Evolutionary conservation across 1,284 basidiomycete species (phyloP), one percentile per base, ranked within the genome.

Genomic region (Grifola frondosa): DNA sequence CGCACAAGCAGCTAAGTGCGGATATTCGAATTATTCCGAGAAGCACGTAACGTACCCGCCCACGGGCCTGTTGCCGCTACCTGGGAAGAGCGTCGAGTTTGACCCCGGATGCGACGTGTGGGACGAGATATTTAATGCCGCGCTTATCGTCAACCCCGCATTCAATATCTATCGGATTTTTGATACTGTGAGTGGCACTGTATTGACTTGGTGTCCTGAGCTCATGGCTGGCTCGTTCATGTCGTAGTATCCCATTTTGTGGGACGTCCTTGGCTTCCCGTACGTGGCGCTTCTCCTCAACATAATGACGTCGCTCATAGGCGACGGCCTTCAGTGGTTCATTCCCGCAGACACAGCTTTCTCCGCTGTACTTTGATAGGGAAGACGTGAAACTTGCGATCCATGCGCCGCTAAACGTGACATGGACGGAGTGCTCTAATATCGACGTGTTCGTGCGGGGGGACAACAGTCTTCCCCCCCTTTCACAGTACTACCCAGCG

Each of bases 241-340:
- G 56, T 61, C 63, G 13, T 53, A 70, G 64, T 77, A 68, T 49
- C 77, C 77, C 0, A 62, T 86, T 28, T 65, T 83, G 11, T 88
- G 82, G 84, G 85, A 89, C 50, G 81, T 88, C 6, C 78, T 89
- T 26, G 87, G 84, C 13, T 85, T 84, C 69, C 85, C 86, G 76
- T 84, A 55, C 33, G 75, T 61, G 10, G 20, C 47, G 10, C 12
- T 44, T 20, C 12, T 21, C 28, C 34, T 30, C 6, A 31, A 10
- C 10, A n/a, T 23, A 16, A 22, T n/a, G 23, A 19, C 6, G 6
- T 13, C 15, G 12, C 30, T 29, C 17, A 31, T 17, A 23, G 25
- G 11, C 38, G 7, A 40, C 13, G 16, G 41, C 32, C 15, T 32
- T n/a, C 50, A 83, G 81, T 0, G 84, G 81, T 7, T 80, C 83